Conservation (phyloP, 371 early-diverging fungal genomes). For the Saksenaea vasiformis region DNA sequence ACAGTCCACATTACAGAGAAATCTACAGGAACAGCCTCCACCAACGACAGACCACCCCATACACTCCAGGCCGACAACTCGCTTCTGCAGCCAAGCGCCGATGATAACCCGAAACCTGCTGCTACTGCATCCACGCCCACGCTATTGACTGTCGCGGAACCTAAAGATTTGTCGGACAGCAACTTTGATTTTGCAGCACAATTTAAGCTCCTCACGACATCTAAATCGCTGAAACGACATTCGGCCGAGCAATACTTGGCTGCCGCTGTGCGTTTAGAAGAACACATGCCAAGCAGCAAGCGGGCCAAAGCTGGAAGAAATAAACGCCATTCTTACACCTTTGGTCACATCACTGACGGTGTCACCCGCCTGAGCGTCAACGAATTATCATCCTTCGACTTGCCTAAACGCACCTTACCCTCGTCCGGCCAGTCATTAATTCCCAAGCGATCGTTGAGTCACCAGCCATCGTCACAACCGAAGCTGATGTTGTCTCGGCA, state of each 20-base stretch:
- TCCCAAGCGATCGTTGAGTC: slow-evolving; percentile 39
- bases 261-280: background rate
- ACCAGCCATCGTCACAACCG: slow-evolving; percentile 21
- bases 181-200: slow-evolving; percentile 12
- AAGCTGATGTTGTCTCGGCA: slow-evolving; percentile 11
- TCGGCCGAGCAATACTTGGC: slow-evolving; percentile 8
- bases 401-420: background rate
- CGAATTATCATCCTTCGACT: slow-evolving; percentile 1
- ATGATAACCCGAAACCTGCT: slow-evolving; percentile 12
- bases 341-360: slow-evolving; percentile 6
- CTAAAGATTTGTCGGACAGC: background rate
- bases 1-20: background rate
- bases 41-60: background rate
- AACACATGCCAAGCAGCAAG: background rate
- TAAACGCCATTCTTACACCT: slow-evolving; percentile 13
- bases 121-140: slow-evolving; percentile 10
- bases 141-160: background rate
- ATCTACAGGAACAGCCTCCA: slow-evolving; percentile 2
- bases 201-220: slow-evolving; percentile 8
- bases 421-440: slow-evolving; percentile 3
- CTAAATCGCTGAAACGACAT: slow-evolving; percentile 7
- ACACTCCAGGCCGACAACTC: background rate
- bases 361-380: background rate
- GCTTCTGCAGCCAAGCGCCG: background rate
- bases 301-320: slow-evolving; percentile 1